These are phyloP conservation scores for Trametes maxima DNA, from an alignment of 768 basidiomycete genomes.

Conservation along the genomic window DNA sequence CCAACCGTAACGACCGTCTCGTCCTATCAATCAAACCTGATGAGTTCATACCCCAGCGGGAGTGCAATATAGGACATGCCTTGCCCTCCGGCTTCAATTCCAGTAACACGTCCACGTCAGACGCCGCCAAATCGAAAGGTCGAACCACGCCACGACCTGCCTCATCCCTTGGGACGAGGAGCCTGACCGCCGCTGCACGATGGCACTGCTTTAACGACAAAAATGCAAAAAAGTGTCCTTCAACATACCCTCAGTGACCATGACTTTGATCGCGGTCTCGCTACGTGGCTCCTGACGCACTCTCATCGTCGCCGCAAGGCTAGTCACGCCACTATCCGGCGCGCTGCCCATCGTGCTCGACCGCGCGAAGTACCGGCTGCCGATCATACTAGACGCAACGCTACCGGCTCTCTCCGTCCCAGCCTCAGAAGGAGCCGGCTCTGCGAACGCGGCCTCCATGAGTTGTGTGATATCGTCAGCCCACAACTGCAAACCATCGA, in stretches of 20 bases:
- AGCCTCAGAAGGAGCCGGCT: conserved; percentile 20
- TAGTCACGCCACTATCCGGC: conserved; percentile 44
- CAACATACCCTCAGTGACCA: conserved; percentile 40
- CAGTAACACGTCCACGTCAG: conserved; percentile 62
- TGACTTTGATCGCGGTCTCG: conserved; percentile 54
- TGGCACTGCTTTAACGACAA: conserved; percentile 3
- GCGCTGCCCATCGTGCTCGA: conserved; percentile 36
- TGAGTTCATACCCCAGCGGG: neutral
- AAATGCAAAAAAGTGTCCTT: neutral
- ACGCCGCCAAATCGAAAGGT: conserved; percentile 60
- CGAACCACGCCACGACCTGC: conserved; percentile 26
- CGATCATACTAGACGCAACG: conserved; percentile 68
- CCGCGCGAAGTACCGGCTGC: conserved; percentile 74
- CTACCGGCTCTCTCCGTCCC: conserved; percentile 41
- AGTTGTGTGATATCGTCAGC: conserved; percentile 85
- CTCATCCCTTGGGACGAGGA: conserved; percentile 52
- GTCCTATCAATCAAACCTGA: conserved; percentile 46
- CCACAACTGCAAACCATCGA: conserved; percentile 86
- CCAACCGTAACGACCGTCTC: conserved; percentile 68
- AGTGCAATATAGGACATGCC: conserved; percentile 43
- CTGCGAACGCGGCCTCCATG: conserved; percentile 48
- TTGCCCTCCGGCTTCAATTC: conserved; percentile 74
- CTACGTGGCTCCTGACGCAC: conserved; percentile 26
- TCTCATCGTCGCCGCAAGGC: conserved; percentile 20
- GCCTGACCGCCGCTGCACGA: conserved; percentile 40